Base-by-base conservation (phyloP, 768 basidiomycete genomes). In the Trametes villosa region DNA sequence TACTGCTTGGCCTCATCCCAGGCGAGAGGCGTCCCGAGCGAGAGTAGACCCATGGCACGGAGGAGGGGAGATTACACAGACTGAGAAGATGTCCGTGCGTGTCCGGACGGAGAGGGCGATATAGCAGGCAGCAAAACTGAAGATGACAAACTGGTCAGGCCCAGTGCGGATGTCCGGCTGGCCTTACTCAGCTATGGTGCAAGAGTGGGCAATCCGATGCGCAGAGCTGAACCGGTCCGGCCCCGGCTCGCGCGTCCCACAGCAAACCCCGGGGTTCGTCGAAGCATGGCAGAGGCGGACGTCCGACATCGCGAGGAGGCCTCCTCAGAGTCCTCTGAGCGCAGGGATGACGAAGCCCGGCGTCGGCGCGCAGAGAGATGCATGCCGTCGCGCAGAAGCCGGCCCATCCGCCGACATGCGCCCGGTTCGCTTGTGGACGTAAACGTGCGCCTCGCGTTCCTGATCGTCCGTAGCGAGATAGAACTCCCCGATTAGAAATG, bases 1-100 rank as follows among this genome's bases (percentile, higher is more conserved):
- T 92, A 83, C 57, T 87, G 82, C 74, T 90, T 92, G 50, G 93
- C 89, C 67, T 97, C 90, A 53, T 89, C 85, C 97, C 97, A 99
- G 30, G 84, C 74, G 60, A 98, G 83, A 24, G 97, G 94, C 3
- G 94, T 98, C 53, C 97, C 97, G 52, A 96, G 87, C 59, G 86
- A 91, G 59, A 99, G 76, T 51, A 99, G 84, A 55, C 97, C 97
- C 96, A 99, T 99, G 41, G 56, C 58, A 53, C 44, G 38, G 31
- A 30, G 27, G 51, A 36, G 45, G 49, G 34, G 54, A 41, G 57
- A 20, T 24, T 15, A 42, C 31, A 30, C 44, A 27, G 56, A 49
- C 42, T 48, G 45, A 50, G 48, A 26, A 34, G 44, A 49, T 34
- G 41, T n/a, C 34, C 42, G 17, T 29, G 57, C 31, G 46, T 49